phyloP scores from a whole-genome alignment of 2,329 filamentous ascomycete genomes.

The Exophiala bonariae region DNA sequence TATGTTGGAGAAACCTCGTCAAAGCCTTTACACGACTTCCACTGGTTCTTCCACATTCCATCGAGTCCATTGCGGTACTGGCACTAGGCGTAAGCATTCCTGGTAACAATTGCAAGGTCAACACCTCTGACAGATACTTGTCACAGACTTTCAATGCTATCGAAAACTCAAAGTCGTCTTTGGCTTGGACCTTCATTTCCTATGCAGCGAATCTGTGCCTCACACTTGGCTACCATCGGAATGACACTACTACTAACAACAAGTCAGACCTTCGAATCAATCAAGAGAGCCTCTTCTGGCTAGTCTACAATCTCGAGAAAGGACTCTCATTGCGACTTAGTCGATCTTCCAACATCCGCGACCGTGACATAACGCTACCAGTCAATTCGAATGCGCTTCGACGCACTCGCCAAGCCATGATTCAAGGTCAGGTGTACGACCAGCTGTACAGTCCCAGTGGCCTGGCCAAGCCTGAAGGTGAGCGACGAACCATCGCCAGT shows the following conservation, averaged over 20 bases:
- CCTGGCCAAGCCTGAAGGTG: constrained; percentile 13
- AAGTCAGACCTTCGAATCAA: not conserved
- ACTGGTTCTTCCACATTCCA: constrained; percentile 34
- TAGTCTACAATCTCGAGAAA: constrained; percentile 38
- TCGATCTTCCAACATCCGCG: constrained; percentile 35
- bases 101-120: too few relatives aligned
- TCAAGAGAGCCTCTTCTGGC: constrained; percentile 36
- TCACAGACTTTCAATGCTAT: constrained; percentile 35
- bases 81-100: constrained; percentile 34
- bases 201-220: constrained; percentile 36
- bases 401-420: constrained; percentile 21
- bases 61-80: constrained; percentile 38
- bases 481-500: constrained; percentile 24
- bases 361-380: constrained; percentile 33
- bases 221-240: constrained; percentile 36
- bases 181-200: constrained; percentile 40
- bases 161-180: constrained; percentile 34
- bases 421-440: constrained; percentile 37
- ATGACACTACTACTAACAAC: constrained; percentile 4
- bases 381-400: constrained; percentile 22
- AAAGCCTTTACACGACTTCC: constrained; percentile 31
- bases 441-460: constrained; percentile 35
- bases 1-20: constrained; percentile 33
- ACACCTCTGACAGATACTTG: not conserved
- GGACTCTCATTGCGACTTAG: constrained; percentile 39